Evolutionary conservation across 148 eudicot species (phyloP), one percentile per base, ranked within the genome.

Genomic region (Silene latifolia): DNA sequence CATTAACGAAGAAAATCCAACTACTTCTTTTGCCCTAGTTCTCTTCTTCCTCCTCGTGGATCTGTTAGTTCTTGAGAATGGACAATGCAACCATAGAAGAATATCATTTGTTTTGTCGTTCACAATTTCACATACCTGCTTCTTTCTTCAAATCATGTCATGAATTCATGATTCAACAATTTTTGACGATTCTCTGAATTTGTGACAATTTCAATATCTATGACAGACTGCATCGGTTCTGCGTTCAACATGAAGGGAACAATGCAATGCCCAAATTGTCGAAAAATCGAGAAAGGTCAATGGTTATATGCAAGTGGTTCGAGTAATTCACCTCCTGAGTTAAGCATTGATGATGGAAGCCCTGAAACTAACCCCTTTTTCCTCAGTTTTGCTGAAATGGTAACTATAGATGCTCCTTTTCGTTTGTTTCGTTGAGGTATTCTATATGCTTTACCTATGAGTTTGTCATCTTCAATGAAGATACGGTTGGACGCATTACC

Each of bases 231-330:
- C 85, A 91, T 91, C 69, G 97, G 93, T 24, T 91, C 97, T 27
- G 90, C 90, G 48, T 91, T 91, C 61, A 91, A 91, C 69, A 63
- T 74, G 69, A 91, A 88, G 80, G 93, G 91, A 76, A 78, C 63
- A 62, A 91, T 89, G 97, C 90, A 89, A 80, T 91, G 97, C 85
- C 97, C 97, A 53, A 91, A 89, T 72, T 91, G 97, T 74, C 86
- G 90, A n/a, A 79, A 86, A 76, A 76, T 86, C 74, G 97, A 91
- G 89, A 77, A 79, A 59, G 91, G 97, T 56, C 87, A 81, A 66
- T 91, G 97, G 97, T 65, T 87, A 73, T 87, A 42, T 81, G 85
- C 92, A 76, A 78, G 70, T 78, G 87, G 88, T 57, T 78, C 85
- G 32, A 21, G 82, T 58, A 74, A 76, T 68, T 75, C 83, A 20